These are phyloP conservation scores for Myrica gale DNA, from an alignment of 306 rosid species.

Conservation along the genomic window DNA sequence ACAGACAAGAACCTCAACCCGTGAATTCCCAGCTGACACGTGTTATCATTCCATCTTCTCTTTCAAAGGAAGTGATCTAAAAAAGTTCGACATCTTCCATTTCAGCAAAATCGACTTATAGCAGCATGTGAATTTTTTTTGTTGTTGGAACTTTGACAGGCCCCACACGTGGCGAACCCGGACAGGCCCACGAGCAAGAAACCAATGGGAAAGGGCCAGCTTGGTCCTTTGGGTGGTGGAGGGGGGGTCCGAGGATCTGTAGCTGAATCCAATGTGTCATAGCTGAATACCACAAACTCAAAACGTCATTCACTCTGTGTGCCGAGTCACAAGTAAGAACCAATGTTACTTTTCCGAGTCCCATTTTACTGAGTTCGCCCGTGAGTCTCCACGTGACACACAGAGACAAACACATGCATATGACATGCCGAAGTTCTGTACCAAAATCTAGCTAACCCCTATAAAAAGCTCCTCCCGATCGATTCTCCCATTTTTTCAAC, in stretches of 20 bases:
- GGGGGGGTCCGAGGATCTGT: no score
- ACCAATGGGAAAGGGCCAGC: slow-evolving; percentile 22
- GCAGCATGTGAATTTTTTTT: slow-evolving; percentile 46
- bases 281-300: slow-evolving; percentile 21
- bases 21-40: slow-evolving; percentile 54
- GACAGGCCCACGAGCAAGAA: slow-evolving; percentile 7
- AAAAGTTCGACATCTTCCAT: neutral
- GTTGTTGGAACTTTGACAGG: slow-evolving; percentile 29
- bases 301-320: slow-evolving; percentile 19
- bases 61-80: neutral
- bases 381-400: slow-evolving; percentile 54
- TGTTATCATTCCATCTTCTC: slow-evolving; percentile 27
- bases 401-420: slow-evolving; percentile 41
- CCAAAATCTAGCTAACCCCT: slow-evolving; percentile 14
- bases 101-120: slow-evolving; percentile 37
- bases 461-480: slow-evolving; percentile 22
- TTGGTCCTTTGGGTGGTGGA: slow-evolving; percentile 10
- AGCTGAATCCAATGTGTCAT: slow-evolving; percentile 34
- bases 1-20: slow-evolving; percentile 45
- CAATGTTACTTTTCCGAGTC: neutral
- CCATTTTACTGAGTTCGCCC: slow-evolving; percentile 17
- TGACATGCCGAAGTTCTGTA: slow-evolving; percentile 1
- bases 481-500: slow-evolving; percentile 14
- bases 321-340: slow-evolving; percentile 19
- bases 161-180: neutral